Conservation (phyloP, 2,329 filamentous ascomycete genomes). For the Leptodontidium sp. region DNA sequence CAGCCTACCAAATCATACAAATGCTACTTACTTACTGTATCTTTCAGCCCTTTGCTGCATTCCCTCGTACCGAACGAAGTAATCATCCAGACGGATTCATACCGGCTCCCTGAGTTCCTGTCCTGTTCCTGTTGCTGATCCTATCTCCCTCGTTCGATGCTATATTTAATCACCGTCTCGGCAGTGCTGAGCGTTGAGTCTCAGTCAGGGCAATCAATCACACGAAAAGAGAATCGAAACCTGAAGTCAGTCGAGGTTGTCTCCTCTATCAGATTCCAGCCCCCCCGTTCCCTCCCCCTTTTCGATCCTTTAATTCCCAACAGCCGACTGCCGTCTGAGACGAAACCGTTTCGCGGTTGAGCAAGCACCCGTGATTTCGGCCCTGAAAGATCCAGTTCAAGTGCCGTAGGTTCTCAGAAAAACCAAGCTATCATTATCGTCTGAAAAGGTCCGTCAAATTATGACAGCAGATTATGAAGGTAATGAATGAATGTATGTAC, state of each 20-base stretch:
- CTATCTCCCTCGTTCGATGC: not conserved
- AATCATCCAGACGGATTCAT: not conserved
- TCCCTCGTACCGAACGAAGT: not conserved
- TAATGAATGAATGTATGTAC: not conserved
- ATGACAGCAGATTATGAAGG: too few species aligned
- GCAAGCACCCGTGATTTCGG: constrained; percentile 27
- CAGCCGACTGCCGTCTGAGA: constrained; percentile 30
- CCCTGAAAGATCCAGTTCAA: not conserved
- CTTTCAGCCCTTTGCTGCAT: constrained; percentile 2
- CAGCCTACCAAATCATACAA: constrained; percentile 11
- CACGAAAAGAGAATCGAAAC: not conserved
- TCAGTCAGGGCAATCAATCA: not conserved
- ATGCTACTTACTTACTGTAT: not conserved
- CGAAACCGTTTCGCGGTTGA: constrained; percentile 38
- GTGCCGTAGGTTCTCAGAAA: too few species aligned
- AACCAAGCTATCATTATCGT: not conserved
- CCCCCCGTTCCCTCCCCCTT: constrained; percentile 7
- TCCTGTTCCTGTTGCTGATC: too few species aligned
- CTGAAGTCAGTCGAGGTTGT: too few species aligned
- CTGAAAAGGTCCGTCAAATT: too few species aligned
- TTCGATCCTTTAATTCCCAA: constrained; percentile 25
- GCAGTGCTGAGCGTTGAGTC: not conserved
- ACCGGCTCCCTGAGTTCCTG: not conserved
- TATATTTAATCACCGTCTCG: constrained; percentile 13
- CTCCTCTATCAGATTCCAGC: not conserved